phyloP scores from a whole-genome alignment of 2,329 filamentous ascomycete species.

The Magnaporthiopsis rhizophila region DNA sequence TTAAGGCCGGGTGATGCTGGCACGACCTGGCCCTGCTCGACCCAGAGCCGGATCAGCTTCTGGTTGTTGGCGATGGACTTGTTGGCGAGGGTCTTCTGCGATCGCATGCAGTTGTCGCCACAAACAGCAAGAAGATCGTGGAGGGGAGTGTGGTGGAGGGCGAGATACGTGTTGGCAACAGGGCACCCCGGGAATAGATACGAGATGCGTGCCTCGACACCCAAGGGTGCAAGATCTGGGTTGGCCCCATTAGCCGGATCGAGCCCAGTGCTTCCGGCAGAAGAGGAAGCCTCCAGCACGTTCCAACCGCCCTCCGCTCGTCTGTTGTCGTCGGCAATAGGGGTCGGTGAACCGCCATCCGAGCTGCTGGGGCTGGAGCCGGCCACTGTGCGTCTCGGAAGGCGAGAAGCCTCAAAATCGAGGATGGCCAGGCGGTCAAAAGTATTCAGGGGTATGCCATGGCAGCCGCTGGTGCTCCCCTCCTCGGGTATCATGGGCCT shows the following conservation, averaged over 20 bases:
- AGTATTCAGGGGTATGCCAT: conserved; percentile 16
- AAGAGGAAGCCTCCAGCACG: background rate
- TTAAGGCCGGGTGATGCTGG: conserved; percentile 23
- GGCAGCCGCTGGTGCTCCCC: conserved; percentile 14
- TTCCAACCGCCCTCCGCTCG: background rate
- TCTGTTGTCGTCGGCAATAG: background rate
- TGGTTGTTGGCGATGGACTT: conserved; percentile 39
- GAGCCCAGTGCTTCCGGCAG: background rate
- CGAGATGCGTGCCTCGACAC: conserved; percentile 10
- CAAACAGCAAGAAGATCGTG: conserved; percentile 48
- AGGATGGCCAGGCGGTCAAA: conserved; percentile 35
- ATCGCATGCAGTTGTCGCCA: conserved; percentile 33
- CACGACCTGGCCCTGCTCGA: conserved; percentile 9
- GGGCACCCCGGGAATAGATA: conserved; percentile 36
- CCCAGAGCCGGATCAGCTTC: conserved; percentile 37
- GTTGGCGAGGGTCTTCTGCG: conserved; percentile 43
- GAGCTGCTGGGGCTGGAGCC: conserved; percentile 8
- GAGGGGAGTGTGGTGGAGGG: conserved; percentile 51
- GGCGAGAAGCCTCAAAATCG: conserved; percentile 27
- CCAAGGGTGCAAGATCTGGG: conserved; percentile 13
- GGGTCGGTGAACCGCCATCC: conserved; percentile 14
- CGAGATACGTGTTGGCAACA: conserved; percentile 45
- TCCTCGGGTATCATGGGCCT: conserved; percentile 17
- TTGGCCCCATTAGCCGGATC: conserved; percentile 7
- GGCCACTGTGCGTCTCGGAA: conserved; percentile 24